A percentile compares a stretch with the other conserved stretches of the same genome.
These are phyloP conservation scores for Aspergillus proliferans DNA, from an alignment of 2,329 filamentous ascomycete species.

Conservation along the genomic window DNA sequence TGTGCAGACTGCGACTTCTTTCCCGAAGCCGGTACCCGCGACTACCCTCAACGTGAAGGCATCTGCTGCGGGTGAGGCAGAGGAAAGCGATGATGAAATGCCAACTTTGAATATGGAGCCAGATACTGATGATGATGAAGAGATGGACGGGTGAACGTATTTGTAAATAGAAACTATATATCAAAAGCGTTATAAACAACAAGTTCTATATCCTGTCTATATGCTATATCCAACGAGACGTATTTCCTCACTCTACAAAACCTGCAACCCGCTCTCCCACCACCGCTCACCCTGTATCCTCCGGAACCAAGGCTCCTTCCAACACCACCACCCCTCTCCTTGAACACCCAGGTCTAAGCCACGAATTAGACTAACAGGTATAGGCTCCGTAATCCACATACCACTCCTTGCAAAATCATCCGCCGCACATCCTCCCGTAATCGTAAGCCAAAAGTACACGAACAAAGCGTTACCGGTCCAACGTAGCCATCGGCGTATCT, in stretches of 20 bases:
- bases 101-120: slow-evolving; percentile 43
- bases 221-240: background rate
- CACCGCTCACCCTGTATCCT: slow-evolving; percentile 59
- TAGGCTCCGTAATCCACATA: slow-evolving; percentile 72
- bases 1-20: slow-evolving; percentile 7
- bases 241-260: slow-evolving; percentile 16
- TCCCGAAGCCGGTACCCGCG: slow-evolving; percentile 2
- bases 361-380: slow-evolving; percentile 69
- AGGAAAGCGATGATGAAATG: slow-evolving; percentile 45
- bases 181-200: background rate
- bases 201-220: background rate
- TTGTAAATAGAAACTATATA: background rate
- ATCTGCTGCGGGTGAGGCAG: slow-evolving; percentile 16
- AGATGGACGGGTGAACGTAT: slow-evolving; percentile 19
- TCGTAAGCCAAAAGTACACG: slow-evolving; percentile 60
- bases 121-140: slow-evolving; percentile 42
- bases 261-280: slow-evolving; percentile 51
- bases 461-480: slow-evolving; percentile 56
- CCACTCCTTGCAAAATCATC: slow-evolving; percentile 71
- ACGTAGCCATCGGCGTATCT: slow-evolving; percentile 43
- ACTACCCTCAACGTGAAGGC: slow-evolving; percentile 4
- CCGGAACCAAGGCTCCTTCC: slow-evolving; percentile 50
- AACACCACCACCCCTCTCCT: slow-evolving; percentile 63
- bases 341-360: slow-evolving; percentile 57
- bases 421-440: slow-evolving; percentile 59